Evolutionary conservation across 305 asterid genomes (phyloP), one percentile per base, ranked within the genome.

Genomic region (Fraxinus platypoda): DNA sequence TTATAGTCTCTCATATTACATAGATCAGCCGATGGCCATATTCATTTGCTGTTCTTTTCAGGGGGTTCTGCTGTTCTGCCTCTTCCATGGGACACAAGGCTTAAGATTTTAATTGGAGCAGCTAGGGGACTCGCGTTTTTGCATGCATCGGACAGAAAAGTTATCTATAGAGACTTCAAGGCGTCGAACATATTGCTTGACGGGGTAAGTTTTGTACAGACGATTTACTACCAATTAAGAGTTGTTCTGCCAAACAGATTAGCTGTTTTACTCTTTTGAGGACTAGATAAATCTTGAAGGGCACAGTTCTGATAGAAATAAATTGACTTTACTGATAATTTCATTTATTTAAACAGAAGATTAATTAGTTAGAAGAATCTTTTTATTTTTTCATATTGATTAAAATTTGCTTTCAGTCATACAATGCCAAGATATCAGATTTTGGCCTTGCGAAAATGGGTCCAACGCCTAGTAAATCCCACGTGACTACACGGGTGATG

Each of bases 381-480:
- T 74, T 71, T 49, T 11, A 33, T 37, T 71, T 73, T 26, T 30
- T 70, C 19, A 77, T 12, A 81, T 62, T 49, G 77, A 46, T 23
- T 4, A 25, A 0, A 6, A 17, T 80, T 74, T n/a, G 6, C 35
- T 73, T 26, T 52, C 92, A 90, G 93, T 82, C 89, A 1, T 90
- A 90, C 84, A 62, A 90, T 72, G 90, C 93, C 78, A 90, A 90
- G 92, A 73, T 89, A 81, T 90, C 93, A 5, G 93, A 90, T 75
- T 90, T 90, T 30, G 93, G 93, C 75, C 90, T 90, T 8, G 93
- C 93, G 1, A 90, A 89, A 86, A 68, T 85, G 83, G 93, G 93
- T 46, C 91, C 93, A 28, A 88, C 91, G 1, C 89, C 85, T 7
- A 87, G 92, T 78, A 84, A 43, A 81, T 89, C 93, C 79, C 93